Percentiles rank a stretch among this genome's conserved stretches.
These are phyloP conservation scores for Huntiella moniliformis DNA, from an alignment of 2,329 filamentous ascomycete genomes.

Conservation along the genomic window DNA sequence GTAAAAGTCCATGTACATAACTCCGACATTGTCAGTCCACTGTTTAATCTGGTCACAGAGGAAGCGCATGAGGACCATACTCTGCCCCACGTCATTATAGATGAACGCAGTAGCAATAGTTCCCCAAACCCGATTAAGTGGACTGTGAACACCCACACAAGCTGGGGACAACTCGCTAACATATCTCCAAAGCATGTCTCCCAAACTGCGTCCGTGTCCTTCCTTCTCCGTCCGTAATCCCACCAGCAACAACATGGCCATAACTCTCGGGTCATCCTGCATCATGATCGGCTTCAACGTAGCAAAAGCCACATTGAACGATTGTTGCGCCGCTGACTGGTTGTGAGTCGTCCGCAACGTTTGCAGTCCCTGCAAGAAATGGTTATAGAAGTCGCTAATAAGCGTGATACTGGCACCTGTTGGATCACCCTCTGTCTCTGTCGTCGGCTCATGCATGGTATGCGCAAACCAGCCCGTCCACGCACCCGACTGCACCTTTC, in stretches of 20 bases:
- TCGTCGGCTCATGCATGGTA: conserved; percentile 3
- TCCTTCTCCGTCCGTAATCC: conserved; percentile 11
- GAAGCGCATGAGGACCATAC: conserved; percentile 10
- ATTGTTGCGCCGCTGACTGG: conserved; percentile 5
- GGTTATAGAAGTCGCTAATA: conserved; percentile 11
- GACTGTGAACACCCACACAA: conserved; percentile 8
- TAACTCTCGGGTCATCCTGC: conserved; percentile 10
- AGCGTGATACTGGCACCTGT: conserved; percentile 9
- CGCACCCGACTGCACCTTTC: conserved; percentile 8
- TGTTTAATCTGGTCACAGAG: conserved; percentile 8
- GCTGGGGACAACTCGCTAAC: conserved; percentile 8
- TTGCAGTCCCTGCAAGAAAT: conserved; percentile 9
- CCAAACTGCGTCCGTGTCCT: conserved; percentile 9
- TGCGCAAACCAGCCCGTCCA: conserved; percentile 8
- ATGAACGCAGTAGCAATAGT: conserved; percentile 10
- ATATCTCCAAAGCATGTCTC: conserved; percentile 11
- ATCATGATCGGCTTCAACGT: conserved; percentile 8
- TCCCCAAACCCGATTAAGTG: conserved; percentile 10
- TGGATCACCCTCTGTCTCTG: conserved; percentile 8
- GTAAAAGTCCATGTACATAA: conserved; percentile 9
- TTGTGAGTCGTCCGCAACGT: conserved; percentile 3
- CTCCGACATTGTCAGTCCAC: conserved; percentile 5
- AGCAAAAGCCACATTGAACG: conserved; percentile 12
- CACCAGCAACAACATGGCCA: conserved; percentile 9
- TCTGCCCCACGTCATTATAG: conserved; percentile 10